Percentiles rank a stretch among this genome's conserved stretches.
Conservation (phyloP, 2,329 filamentous ascomycete genomes). For the Davidsoniella neocaledoniae region DNA sequence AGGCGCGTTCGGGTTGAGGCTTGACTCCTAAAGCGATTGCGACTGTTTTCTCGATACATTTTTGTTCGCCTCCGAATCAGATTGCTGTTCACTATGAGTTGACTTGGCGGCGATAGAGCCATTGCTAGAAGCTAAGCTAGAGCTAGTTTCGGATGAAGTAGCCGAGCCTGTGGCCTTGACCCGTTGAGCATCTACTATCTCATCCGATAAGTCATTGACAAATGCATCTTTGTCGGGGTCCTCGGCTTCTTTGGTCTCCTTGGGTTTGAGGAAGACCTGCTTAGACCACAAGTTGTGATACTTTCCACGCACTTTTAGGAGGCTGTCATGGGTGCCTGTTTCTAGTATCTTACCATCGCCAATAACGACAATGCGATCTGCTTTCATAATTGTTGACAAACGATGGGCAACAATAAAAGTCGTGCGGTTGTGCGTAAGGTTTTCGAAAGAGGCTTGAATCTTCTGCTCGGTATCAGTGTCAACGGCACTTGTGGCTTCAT, state of each 20-base stretch:
- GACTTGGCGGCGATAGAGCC: no score
- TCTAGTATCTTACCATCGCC: conserved; percentile 46
- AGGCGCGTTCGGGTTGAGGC: conserved; percentile 37
- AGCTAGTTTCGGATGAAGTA: not conserved
- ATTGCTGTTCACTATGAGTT: no score
- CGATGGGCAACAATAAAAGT: conserved; percentile 54
- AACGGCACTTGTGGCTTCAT: conserved; percentile 65
- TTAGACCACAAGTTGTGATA: conserved; percentile 51
- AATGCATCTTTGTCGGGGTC: conserved; percentile 17
- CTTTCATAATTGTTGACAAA: conserved; percentile 54
- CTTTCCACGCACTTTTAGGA: conserved; percentile 40
- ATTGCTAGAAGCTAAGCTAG: not conserved
- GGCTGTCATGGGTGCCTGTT: conserved; percentile 41
- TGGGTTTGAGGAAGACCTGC: conserved; percentile 35
- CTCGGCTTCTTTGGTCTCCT: conserved; percentile 16
- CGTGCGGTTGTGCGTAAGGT: conserved; percentile 42
- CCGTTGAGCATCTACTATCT: conserved; percentile 21
- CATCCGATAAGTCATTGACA: conserved; percentile 23
- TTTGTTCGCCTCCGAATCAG: conserved; percentile 15
- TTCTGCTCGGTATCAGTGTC: conserved; percentile 53
- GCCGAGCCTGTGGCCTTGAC: conserved; percentile 15
- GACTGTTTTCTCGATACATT: conserved; percentile 13
- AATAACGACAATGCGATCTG: conserved; percentile 50
- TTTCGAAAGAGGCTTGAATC: conserved; percentile 44
- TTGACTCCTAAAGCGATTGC: conserved; percentile 26